These are phyloP conservation scores for Leucocoprinus sp. DNA, from an alignment of 768 basidiomycete species.

Conservation along the genomic window DNA sequence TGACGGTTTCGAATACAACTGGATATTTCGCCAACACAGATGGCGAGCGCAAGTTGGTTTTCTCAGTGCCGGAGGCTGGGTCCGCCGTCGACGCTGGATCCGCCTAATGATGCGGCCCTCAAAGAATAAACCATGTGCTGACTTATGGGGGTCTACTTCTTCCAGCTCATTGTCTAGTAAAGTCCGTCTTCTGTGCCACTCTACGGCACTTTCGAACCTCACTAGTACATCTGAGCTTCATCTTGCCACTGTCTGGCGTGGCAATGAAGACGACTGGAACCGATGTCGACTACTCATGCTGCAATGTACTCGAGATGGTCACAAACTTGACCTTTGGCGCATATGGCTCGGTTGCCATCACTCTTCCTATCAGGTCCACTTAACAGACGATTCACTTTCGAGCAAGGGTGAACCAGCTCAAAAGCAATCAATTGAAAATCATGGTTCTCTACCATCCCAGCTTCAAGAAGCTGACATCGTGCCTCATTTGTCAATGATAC, in stretches of 20 bases:
- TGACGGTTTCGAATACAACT: conserved; percentile 85
- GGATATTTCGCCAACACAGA: conserved; percentile 54
- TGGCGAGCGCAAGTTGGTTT: conserved; percentile 61
- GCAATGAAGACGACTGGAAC: conserved; percentile 49
- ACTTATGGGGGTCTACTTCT: conserved; percentile 12
- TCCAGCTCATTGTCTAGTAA: conserved; percentile 1
- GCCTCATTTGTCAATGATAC: conserved; percentile 16
- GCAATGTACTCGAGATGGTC: conserved; percentile 53
- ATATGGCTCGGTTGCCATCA: conserved; percentile 51
- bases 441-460: conserved; percentile 24
- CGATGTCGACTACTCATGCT: conserved; percentile 45
- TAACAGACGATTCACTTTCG: conserved; percentile 10
- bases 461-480: conserved; percentile 17
- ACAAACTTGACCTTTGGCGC: conserved; percentile 70
- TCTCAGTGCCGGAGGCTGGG: conserved; percentile 61
- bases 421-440: conserved; percentile 43
- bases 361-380: conserved; percentile 18
- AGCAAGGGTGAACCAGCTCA: conserved; percentile 27
- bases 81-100: conserved; percentile 75
- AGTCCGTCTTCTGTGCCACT: conserved; percentile 16
- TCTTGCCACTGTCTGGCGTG: conserved; percentile 15
- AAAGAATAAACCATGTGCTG: conserved; percentile 14
- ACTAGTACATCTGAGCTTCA: conserved; percentile 15
- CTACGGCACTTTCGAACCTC: conserved; percentile 24
- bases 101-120: conserved; percentile 74